phyloP scores from a whole-genome alignment of 2,329 filamentous ascomycete genomes.

The Sporothrix protearum region DNA sequence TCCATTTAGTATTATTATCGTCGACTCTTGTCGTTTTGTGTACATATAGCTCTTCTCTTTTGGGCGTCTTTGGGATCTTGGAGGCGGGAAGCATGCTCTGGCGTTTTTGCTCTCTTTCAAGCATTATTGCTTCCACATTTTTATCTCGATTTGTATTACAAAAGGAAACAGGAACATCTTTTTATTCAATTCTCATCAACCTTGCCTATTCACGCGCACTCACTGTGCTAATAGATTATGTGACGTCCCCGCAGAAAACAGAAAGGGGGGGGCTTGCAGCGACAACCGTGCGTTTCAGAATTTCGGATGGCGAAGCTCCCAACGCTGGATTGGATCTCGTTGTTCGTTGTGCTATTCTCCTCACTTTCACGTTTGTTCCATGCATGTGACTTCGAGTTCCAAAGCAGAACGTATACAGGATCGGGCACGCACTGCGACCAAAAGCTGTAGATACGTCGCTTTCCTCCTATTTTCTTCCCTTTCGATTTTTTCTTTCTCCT shows the following conservation, averaged over 20 bases:
- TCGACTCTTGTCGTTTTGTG: background rate
- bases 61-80: background rate
- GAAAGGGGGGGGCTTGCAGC: background rate
- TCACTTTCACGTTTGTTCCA: background rate
- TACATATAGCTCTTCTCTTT: background rate
- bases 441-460: background rate
- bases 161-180: background rate
- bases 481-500: background rate
- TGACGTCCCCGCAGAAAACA: background rate
- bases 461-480: background rate
- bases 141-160: background rate
- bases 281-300: conserved; percentile 21
- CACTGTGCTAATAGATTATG: background rate
- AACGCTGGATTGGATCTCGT: background rate
- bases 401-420: background rate
- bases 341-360: background rate
- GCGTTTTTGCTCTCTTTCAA: background rate
- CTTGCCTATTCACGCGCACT: background rate
- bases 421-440: background rate
- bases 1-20: conserved; percentile 3
- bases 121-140: background rate
- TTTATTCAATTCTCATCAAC: background rate
- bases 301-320: background rate
- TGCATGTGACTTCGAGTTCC: conserved; percentile 1
- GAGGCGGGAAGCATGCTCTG: background rate